Evolutionary conservation across 305 asterid genomes (phyloP).

Genomic region (Andrographis paniculata): DNA sequence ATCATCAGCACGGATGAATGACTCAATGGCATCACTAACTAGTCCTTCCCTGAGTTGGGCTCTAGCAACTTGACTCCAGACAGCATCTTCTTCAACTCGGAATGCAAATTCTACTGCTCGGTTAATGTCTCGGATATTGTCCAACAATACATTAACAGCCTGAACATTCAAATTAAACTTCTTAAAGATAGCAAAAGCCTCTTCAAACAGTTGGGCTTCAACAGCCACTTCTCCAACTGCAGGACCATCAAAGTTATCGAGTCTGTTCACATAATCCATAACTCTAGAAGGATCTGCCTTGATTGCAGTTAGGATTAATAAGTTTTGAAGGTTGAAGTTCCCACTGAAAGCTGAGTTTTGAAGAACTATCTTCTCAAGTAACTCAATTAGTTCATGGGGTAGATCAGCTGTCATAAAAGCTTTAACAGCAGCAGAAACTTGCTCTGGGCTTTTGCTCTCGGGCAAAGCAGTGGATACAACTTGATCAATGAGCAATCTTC

Average conservation of each 20-base stretch:
- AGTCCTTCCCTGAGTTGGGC: conserved; percentile 98
- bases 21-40: conserved; percentile 96
- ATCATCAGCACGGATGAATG: conserved; percentile 96
- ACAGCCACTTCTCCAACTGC: conserved; percentile 99
- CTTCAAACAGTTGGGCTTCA: conserved; percentile 88
- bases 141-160: conserved; percentile 92
- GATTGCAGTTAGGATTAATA: conserved; percentile 90
- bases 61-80: conserved; percentile 99
- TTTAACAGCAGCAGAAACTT: conserved; percentile 99
- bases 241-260: conserved; percentile 98
- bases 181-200: conserved; percentile 93
- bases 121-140: conserved; percentile 78
- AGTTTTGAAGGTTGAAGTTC: conserved; percentile 91
- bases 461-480: conserved; percentile 99
- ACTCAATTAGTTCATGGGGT: conserved; percentile 95
- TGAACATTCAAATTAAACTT: conserved; percentile 97
- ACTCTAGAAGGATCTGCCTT: conserved; percentile 97
- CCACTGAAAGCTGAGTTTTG: conserved; percentile 99
- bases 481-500: conserved; percentile 98
- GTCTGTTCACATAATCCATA: conserved; percentile 94
- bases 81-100: conserved; percentile 99
- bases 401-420: conserved; percentile 99
- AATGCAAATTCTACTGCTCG: conserved; percentile 97
- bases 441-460: conserved; percentile 99
- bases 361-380: conserved; percentile 97